Conservation (phyloP, 192 early-diverging fungal species). For the Entomortierella parvispora region DNA sequence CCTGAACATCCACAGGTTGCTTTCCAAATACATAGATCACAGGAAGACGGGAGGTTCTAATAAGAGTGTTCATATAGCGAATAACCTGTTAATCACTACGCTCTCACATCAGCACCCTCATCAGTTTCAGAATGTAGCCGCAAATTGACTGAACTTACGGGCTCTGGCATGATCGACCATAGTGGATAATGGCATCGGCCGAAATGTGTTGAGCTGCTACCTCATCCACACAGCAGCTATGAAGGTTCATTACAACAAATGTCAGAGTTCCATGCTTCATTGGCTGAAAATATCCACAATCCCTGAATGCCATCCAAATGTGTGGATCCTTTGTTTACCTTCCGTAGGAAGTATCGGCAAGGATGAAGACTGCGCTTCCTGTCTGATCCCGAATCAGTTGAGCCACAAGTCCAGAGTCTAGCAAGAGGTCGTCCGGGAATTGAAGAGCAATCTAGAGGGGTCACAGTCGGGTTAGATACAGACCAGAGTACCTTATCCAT, state of each 20-base stretch:
- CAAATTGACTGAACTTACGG: constrained; percentile 61
- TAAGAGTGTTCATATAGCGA: background rate
- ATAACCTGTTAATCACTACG: background rate
- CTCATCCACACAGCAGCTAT: constrained; percentile 96
- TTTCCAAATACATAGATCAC: constrained; percentile 91
- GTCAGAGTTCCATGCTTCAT: background rate
- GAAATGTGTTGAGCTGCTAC: constrained; percentile 91
- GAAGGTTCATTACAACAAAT: background rate
- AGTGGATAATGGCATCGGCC: constrained; percentile 94
- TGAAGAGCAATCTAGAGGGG: constrained; percentile 78
- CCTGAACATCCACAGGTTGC: constrained; percentile 69
- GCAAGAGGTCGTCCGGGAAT: constrained; percentile 92
- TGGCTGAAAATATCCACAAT: background rate
- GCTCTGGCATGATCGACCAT: constrained; percentile 91
- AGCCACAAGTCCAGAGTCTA: constrained; percentile 73
- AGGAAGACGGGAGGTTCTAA: constrained; percentile 79
- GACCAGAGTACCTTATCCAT: background rate
- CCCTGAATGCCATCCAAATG: background rate
- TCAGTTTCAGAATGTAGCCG: no score
- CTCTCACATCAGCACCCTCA: no score
- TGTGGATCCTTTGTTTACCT: constrained; percentile 50
- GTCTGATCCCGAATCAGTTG: constrained; percentile 60
- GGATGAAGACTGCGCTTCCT: constrained; percentile 70
- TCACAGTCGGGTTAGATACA: background rate
- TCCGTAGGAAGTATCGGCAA: constrained; percentile 97